Conservation (phyloP, 1,284 basidiomycete genomes). For the Fomes fomentarius region DNA sequence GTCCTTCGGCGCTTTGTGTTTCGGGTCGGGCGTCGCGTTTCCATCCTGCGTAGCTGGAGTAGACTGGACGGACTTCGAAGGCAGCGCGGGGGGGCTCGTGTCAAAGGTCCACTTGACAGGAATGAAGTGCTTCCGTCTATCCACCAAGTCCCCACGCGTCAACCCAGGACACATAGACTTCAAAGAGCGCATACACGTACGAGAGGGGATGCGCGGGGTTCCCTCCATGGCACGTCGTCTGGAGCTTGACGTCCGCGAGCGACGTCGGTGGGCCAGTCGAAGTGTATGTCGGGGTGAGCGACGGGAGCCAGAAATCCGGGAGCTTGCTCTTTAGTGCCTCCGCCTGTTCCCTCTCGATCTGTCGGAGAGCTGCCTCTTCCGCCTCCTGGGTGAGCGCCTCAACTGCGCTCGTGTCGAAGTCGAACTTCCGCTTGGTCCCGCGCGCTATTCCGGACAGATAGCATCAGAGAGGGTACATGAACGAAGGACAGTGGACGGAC, state of each 20-base stretch:
- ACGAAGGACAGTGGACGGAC: neutral
- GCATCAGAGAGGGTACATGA: neutral
- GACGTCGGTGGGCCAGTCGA: slow-evolving; percentile 63
- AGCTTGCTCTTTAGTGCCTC: slow-evolving; percentile 85
- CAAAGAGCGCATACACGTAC: slow-evolving; percentile 51
- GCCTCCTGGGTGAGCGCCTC: slow-evolving; percentile 77
- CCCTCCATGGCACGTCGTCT: slow-evolving; percentile 84
- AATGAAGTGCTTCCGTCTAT: slow-evolving; percentile 74
- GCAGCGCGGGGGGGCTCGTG: slow-evolving; percentile 31
- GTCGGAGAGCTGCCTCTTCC: slow-evolving; percentile 79
- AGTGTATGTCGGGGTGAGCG: slow-evolving; percentile 80
- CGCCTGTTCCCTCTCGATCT: slow-evolving; percentile 85
- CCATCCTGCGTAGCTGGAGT: slow-evolving; percentile 40
- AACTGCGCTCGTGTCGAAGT: slow-evolving; percentile 71
- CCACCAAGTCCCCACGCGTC: neutral
- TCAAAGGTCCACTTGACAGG: slow-evolving; percentile 77
- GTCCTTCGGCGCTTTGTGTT: slow-evolving; percentile 44
- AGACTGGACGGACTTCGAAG: slow-evolving; percentile 43
- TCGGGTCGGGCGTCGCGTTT: slow-evolving; percentile 28
- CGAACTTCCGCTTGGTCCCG: slow-evolving; percentile 76
- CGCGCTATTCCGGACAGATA: slow-evolving; percentile 39
- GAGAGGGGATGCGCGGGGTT: slow-evolving; percentile 71
- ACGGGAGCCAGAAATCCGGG: slow-evolving; percentile 94
- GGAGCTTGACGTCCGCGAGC: slow-evolving; percentile 80
- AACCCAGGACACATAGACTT: neutral